A percentile compares a stretch with the other conserved stretches of the same genome.
Evolutionary conservation across 1,284 basidiomycete genomes (phyloP).

Genomic region (Trametes polyzona): DNA sequence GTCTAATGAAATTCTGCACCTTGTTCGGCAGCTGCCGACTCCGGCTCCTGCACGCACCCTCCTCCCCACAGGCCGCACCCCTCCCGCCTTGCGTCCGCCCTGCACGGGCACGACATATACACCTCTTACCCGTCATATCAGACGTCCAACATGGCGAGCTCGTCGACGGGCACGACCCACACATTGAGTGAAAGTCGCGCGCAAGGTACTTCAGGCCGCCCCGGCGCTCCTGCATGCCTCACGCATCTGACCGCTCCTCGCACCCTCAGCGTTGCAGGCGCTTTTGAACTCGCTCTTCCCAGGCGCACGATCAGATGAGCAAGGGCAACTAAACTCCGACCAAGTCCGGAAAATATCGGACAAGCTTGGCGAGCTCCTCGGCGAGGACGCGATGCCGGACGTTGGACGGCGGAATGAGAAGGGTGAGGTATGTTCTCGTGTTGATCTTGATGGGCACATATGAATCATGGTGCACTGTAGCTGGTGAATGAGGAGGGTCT

Average conservation of each 20-base stretch:
- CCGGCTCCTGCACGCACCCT: slow-evolving; percentile 16
- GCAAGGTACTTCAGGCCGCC: slow-evolving; percentile 33
- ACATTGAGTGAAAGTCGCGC: slow-evolving; percentile 37
- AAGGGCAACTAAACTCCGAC: slow-evolving; percentile 47
- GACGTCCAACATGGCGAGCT: slow-evolving; percentile 16
- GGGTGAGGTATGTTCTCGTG: slow-evolving; percentile 58
- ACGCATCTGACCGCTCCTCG: slow-evolving; percentile 18
- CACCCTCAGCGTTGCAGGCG: slow-evolving; percentile 51
- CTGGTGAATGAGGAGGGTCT: slow-evolving; percentile 75
- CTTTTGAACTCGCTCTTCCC: slow-evolving; percentile 54
- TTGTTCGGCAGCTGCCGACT: slow-evolving; percentile 24
- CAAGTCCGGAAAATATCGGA: slow-evolving; percentile 58
- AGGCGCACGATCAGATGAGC: slow-evolving; percentile 29
- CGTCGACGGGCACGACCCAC: slow-evolving; percentile 24
- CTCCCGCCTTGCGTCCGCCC: slow-evolving; percentile 3
- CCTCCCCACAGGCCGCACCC: neutral
- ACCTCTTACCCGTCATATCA: no score
- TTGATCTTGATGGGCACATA: slow-evolving; percentile 13
- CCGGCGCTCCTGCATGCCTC: slow-evolving; percentile 7
- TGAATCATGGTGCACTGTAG: slow-evolving; percentile 39
- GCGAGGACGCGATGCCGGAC: slow-evolving; percentile 42
- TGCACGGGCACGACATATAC: no score
- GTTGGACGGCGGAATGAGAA: slow-evolving; percentile 50
- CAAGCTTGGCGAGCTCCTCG: slow-evolving; percentile 65
- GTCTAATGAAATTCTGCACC: slow-evolving; percentile 26